Evolutionary conservation across 495 filamentous ascomycete species (phyloP), one percentile per base, ranked within the genome.

Genomic region (Hypoxylon fuscum): DNA sequence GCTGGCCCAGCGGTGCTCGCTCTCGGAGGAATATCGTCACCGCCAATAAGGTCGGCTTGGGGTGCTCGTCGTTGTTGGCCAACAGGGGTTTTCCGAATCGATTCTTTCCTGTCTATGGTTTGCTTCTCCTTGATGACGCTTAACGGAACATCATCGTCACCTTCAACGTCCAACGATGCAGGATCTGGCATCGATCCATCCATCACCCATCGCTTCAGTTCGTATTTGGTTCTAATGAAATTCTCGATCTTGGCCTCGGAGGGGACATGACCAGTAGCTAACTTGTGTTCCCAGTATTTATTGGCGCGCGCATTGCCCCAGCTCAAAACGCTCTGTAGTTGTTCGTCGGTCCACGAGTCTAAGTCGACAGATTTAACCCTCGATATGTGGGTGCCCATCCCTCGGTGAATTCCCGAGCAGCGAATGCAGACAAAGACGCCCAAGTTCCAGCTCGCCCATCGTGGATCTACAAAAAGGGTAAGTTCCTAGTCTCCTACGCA

Each of bases 201-300:
- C 94, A 97, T 97, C 1, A 93, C 90, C 95, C 95, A 98, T 76
- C 96, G 82, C 81, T 96, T 98, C 7, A 92, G 88, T 68, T 98
- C 95, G 74, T 98, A 98, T 75, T 98, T 98, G 31, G 95, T 98
- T 38, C 96, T 86, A 60, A 98, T 97, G 65, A 98, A 98, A 76
- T 97, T 98, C 81, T 98, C 95, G 62, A 98, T 98, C 80, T 98
- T 98, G 40, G 91, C 84, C 78, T 98, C 94, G n/a, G 94, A 94
- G 0, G 95, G 95, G n/a, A 93, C 86, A 72, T 98, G 95, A 45
- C 91, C 92, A 14, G 89, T 80, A 10, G 94, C 91, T 68, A 98
- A 73, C 75, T 98, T 98, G 22, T 92, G 87, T 74, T 98, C 96
- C 95, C 95, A 98, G 72, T 98, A 97, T 85, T 92, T 97, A 77